These are phyloP conservation scores for Pochonia chlamydosporia DNA, from an alignment of 2,329 filamentous ascomycete species.

Conservation along the genomic window DNA sequence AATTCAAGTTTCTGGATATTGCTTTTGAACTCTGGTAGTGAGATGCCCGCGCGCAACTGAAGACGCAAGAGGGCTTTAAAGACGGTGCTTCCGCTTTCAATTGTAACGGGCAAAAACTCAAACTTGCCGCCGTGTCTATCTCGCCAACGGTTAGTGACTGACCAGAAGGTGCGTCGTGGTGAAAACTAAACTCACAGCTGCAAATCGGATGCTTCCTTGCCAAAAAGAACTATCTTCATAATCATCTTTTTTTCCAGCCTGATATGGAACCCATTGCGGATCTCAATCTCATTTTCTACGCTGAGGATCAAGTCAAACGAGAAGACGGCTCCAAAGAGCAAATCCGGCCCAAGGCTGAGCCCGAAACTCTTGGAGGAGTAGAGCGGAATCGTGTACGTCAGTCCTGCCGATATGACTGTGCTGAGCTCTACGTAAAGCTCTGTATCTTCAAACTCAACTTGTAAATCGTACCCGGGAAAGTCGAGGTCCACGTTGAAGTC, in stretches of 20 bases:
- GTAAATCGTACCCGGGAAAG: slow-evolving; percentile 39
- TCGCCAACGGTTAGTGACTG: neutral
- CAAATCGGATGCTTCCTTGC: slow-evolving; percentile 39
- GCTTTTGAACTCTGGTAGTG: too few relatives aligned
- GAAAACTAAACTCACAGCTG: slow-evolving; percentile 38
- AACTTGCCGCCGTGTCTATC: slow-evolving; percentile 45
- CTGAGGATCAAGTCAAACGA: slow-evolving; percentile 46
- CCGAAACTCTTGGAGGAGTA: slow-evolving; percentile 41
- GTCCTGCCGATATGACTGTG: slow-evolving; percentile 32
- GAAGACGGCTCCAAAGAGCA: slow-evolving; percentile 41
- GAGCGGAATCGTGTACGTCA: slow-evolving; percentile 42
- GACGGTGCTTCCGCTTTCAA: slow-evolving; percentile 34
- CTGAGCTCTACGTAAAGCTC: slow-evolving; percentile 47
- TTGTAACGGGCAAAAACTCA: slow-evolving; percentile 49
- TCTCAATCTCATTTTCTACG: slow-evolving; percentile 38
- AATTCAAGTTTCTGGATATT: slow-evolving; percentile 33
- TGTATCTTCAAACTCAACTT: slow-evolving; percentile 42
- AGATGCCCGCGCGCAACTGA: slow-evolving; percentile 38
- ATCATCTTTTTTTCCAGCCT: slow-evolving; percentile 43
- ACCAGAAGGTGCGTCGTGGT: neutral
- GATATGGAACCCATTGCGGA: slow-evolving; percentile 50
- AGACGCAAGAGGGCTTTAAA: slow-evolving; percentile 43
- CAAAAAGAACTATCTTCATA: slow-evolving; percentile 45
- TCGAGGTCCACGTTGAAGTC: slow-evolving; percentile 39
- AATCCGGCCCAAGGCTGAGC: slow-evolving; percentile 27